These are phyloP conservation scores for Tylopilus rubrobrunneus DNA, from an alignment of 768 basidiomycete species.

Conservation along the genomic window DNA sequence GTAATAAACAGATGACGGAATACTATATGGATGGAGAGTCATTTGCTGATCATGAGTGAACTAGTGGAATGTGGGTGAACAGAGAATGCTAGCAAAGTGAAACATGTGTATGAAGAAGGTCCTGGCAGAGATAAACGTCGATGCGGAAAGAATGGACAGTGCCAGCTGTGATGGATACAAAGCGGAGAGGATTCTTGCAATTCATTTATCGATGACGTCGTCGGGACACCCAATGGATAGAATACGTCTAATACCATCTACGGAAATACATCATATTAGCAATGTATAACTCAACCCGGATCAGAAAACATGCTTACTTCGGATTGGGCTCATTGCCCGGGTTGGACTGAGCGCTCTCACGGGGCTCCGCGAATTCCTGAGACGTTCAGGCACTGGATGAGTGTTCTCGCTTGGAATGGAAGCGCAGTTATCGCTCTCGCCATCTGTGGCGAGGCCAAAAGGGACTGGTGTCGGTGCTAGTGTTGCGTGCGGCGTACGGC, in stretches of 20 bases:
- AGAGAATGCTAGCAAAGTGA: background rate
- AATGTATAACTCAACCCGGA: background rate
- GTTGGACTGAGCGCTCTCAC: conserved; percentile 31
- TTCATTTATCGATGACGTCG: conserved; percentile 10
- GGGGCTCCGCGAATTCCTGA: conserved; percentile 10
- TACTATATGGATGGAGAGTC: background rate
- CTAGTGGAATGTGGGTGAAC: background rate
- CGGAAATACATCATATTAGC: conserved; percentile 1
- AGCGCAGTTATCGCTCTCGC: background rate
- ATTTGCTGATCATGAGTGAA: background rate
- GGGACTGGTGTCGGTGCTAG: background rate
- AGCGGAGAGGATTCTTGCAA: background rate
- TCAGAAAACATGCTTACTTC: conserved; percentile 10
- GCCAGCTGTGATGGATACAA: background rate
- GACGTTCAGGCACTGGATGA: background rate
- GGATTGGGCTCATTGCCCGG: conserved; percentile 27
- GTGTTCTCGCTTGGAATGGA: background rate
- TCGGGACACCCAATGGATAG: conserved; percentile 18
- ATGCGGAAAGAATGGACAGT: background rate
- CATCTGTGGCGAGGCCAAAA: background rate
- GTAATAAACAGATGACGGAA: background rate
- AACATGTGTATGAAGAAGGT: no score
- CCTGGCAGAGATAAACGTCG: background rate
- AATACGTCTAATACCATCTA: conserved; percentile 30
- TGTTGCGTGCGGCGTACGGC: conserved; percentile 6